Base-by-base conservation (phyloP, 257 asterid genomes). In the Solanum pennellii region DNA sequence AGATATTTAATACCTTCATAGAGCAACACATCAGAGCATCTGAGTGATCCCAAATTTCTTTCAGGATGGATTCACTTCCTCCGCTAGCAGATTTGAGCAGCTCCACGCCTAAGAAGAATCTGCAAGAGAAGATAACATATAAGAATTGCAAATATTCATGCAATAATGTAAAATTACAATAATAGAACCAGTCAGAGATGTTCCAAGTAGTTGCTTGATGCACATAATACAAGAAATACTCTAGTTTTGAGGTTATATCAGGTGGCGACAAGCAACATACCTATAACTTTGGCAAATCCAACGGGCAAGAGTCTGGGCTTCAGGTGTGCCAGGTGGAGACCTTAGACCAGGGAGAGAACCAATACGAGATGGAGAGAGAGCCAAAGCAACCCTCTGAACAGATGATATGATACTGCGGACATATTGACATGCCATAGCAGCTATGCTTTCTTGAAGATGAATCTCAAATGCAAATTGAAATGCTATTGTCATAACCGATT, bases 241-340 rank as follows among this genome's bases (percentile, higher is more conserved):
- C 83, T 42, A 11, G 66, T n/a, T 80, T 80, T 21, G 59, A 80
- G 59, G 25, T 15, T 20, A 47, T 49, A 73, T 7, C 9, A 20
- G 56, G 84, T 73, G 80, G 84, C 52, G 6, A 4, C 23, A 29
- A 86, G 83, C 73, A 66, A 21, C 90, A 33, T 29, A 96, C 99
- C 99, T 94, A 86, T 97, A 96, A 93, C 99, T 96, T 90, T 96
- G 98, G 92, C 94, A 91, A 84, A 97, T 94, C 99, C 99, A 97
- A 68, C 93, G 92, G 10, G 98, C 94, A 25, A 97, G 97, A 0
- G 98, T 96, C 45, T 93, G 92, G 0, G 98, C 98, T 89, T 97
- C 99, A 1, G 98, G 99, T 7, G 98, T 90, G 73, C 96, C 98
- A 14, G 95, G 98, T 27, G 94, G 95, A 83, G 96, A 90, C 25